These are phyloP conservation scores for Pseudogymnoascus sp. DNA, from an alignment of 2,329 filamentous ascomycete species.

Conservation along the genomic window DNA sequence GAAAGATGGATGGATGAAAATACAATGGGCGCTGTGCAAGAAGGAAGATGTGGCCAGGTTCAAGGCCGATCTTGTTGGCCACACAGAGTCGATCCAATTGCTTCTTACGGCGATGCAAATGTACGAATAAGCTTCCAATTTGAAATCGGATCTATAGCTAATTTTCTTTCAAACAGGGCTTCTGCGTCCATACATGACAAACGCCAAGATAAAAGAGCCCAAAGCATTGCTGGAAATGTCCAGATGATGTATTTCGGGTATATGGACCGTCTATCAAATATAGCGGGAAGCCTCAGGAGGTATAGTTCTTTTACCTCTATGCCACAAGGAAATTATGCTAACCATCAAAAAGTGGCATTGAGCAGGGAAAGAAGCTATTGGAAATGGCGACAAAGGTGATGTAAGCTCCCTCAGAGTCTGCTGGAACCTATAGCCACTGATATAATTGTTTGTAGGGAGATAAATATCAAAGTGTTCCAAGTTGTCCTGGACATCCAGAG, in stretches of 20 bases:
- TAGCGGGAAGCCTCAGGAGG: background rate
- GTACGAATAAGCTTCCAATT: conserved; percentile 8
- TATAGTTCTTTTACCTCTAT: background rate
- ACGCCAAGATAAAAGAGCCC: conserved; percentile 11
- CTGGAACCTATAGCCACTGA: no score
- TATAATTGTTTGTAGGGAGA: background rate
- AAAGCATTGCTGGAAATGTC: conserved; percentile 2
- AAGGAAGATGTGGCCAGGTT: conserved; percentile 25
- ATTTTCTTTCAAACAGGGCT: background rate
- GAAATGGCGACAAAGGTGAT: background rate
- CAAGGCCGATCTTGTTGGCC: conserved; percentile 21
- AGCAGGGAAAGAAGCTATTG: conserved; percentile 4
- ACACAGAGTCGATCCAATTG: conserved; percentile 25
- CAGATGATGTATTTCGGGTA: conserved; percentile 9
- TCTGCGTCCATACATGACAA: conserved; percentile 12
- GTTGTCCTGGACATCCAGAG: conserved; percentile 9
- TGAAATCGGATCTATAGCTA: background rate
- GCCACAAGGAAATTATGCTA: background rate
- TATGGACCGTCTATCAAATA: background rate
- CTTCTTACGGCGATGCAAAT: conserved; percentile 24
- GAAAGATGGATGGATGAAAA: conserved; percentile 23
- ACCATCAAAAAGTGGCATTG: background rate
- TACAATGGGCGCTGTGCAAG: conserved; percentile 25
- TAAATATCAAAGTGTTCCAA: conserved; percentile 10
- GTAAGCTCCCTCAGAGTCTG: background rate